A percentile compares a stretch with the other conserved stretches of the same genome.
Conservation (phyloP, 2,329 filamentous ascomycete genomes). For the Talaromyces sp. region DNA sequence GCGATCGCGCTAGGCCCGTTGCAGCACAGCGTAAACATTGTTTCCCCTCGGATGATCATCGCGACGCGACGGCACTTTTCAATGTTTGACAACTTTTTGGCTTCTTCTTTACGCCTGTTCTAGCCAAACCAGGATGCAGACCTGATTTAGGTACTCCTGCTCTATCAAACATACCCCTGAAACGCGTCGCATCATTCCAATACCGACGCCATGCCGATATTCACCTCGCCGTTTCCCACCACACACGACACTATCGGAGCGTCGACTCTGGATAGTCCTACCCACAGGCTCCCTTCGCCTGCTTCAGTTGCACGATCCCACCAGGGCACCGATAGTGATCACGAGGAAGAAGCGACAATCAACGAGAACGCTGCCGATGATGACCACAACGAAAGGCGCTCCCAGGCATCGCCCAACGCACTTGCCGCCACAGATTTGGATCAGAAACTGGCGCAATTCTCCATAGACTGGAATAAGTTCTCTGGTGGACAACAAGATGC, state of each 20-base stretch:
- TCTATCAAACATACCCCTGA: background rate
- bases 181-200: background rate
- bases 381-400: slow-evolving; percentile 1
- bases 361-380: background rate
- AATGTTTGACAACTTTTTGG: background rate
- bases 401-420: slow-evolving; percentile 20
- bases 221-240: slow-evolving; percentile 33
- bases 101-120: background rate
- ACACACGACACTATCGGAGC: slow-evolving; percentile 39
- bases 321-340: background rate
- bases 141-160: background rate
- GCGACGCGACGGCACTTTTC: background rate
- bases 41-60: background rate
- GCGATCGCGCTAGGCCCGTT: slow-evolving; percentile 9
- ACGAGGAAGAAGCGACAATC: slow-evolving; percentile 11
- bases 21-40: slow-evolving; percentile 10
- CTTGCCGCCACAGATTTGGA: slow-evolving; percentile 29
- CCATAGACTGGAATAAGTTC: slow-evolving; percentile 35
- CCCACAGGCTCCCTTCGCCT: slow-evolving; percentile 14
- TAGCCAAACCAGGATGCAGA: background rate
- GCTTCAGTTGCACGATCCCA: background rate
- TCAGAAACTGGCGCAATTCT: slow-evolving; percentile 35
- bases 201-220: slow-evolving; percentile 28
- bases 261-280: slow-evolving; percentile 33
- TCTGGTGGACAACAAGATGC: slow-evolving; percentile 23